phyloP scores from a whole-genome alignment of 352 stramenopile species.

The Halophytophthora polymorphica region DNA sequence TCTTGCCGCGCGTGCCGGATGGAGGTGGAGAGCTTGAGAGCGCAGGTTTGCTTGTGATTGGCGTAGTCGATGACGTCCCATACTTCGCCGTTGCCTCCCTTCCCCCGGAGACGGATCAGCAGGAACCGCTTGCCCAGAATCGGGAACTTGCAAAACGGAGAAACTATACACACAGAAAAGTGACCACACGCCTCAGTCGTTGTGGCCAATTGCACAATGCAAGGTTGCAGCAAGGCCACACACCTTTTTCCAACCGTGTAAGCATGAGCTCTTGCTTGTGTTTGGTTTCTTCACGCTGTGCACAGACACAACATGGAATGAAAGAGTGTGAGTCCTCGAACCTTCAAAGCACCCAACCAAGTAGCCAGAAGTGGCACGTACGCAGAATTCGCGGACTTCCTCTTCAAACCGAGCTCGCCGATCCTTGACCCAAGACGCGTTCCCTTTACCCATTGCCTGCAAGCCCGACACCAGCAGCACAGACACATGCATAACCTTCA shows the following conservation, averaged over 20 bases:
- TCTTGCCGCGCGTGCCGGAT: constrained; percentile 67
- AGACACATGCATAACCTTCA: neutral
- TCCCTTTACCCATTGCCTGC: constrained; percentile 35
- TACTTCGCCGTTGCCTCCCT: constrained; percentile 77
- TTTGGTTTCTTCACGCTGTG: constrained; percentile 60
- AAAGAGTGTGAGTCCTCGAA: constrained; percentile 12
- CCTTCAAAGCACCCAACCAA: neutral
- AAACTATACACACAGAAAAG: constrained; percentile 27
- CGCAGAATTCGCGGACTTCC: constrained; percentile 56
- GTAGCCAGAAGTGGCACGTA: constrained; percentile 25
- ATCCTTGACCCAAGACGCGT: constrained; percentile 48
- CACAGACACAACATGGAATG: constrained; percentile 7
- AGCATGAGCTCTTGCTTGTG: constrained; percentile 81
- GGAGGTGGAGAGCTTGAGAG: constrained; percentile 73
- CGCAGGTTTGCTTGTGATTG: constrained; percentile 53
- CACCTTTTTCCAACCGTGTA: constrained; percentile 65
- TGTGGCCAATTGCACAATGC: no score
- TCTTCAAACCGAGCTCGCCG: constrained; percentile 45
- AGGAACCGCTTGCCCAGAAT: constrained; percentile 71
- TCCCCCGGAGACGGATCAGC: constrained; percentile 58
- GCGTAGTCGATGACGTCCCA: constrained; percentile 80
- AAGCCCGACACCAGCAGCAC: neutral
- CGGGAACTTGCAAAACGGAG: constrained; percentile 69
- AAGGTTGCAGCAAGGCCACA: constrained; percentile 1
- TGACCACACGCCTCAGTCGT: neutral